phyloP scores from a whole-genome alignment of 257 asterid genomes.

The Perilla frutescens region DNA sequence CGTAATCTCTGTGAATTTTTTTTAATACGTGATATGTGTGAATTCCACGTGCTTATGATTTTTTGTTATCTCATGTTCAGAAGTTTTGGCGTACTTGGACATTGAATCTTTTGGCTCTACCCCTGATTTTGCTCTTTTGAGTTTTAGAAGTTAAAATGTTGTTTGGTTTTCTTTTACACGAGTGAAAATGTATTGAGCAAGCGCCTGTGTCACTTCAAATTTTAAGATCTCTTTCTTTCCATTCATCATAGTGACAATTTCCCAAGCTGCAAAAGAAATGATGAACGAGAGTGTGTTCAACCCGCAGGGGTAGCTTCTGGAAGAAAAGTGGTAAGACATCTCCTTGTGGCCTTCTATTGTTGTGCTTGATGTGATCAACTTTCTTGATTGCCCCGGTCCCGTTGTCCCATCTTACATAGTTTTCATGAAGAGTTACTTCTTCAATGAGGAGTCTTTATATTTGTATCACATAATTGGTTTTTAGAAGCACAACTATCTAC shows the following conservation, averaged over 20 bases:
- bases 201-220: conserved; percentile 1
- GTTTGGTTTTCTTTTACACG: neutral
- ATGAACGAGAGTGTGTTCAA: conserved; percentile 48
- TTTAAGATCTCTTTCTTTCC: conserved; percentile 21
- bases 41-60: conserved; percentile 35
- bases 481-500: too few relatives aligned
- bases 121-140: neutral
- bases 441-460: neutral
- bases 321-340: conserved; percentile 59
- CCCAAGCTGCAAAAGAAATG: conserved; percentile 33
- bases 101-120: conserved; percentile 4
- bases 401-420: too few relatives aligned
- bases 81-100: neutral
- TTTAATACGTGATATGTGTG: conserved; percentile 25
- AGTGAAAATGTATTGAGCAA: neutral
- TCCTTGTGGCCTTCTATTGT: conserved; percentile 25
- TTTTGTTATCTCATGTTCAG: conserved; percentile 11
- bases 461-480: too few relatives aligned
- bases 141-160: conserved; percentile 6
- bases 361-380: conserved; percentile 11
- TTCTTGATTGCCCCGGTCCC: too few relatives aligned
- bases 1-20: too few relatives aligned
- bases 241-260: conserved; percentile 50
- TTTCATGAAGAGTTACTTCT: neutral
- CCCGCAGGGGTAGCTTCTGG: conserved; percentile 46